Evolutionary conservation across 2,329 filamentous ascomycete species (phyloP).

Genomic region (Colletotrichum plurivorum): DNA sequence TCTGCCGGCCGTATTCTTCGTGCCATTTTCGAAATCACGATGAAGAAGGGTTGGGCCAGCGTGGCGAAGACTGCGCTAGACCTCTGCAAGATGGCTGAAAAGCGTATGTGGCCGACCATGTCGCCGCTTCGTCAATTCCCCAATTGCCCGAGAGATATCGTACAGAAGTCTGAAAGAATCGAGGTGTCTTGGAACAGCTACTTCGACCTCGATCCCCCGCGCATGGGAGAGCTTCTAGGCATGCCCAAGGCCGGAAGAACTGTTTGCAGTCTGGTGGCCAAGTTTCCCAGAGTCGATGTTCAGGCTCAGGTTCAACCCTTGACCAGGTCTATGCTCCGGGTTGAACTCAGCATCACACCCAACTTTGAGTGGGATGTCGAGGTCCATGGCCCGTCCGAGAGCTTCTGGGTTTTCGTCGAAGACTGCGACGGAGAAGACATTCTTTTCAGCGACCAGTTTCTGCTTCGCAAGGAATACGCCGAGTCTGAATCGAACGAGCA

Average conservation of each 20-base stretch:
- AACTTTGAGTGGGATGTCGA: conserved; percentile 97
- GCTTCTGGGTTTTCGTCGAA: conserved; percentile 97
- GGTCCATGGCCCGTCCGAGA: conserved; percentile 89
- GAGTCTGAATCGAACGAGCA: conserved; percentile 91
- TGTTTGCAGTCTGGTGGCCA: conserved; percentile 88
- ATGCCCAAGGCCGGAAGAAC: conserved; percentile 89
- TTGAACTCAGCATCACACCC: conserved; percentile 92
- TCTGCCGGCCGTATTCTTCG: conserved; percentile 96
- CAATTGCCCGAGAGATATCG: conserved; percentile 83
- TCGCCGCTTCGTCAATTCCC: conserved; percentile 93
- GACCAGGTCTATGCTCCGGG: conserved; percentile 90
- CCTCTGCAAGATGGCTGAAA: conserved; percentile 99
- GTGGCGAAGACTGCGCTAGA: conserved; percentile 94
- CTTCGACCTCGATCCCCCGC: conserved; percentile 95
- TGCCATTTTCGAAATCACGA: conserved; percentile 95
- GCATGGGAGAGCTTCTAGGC: conserved; percentile 94
- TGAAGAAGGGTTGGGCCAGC: conserved; percentile 96
- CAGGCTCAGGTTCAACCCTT: conserved; percentile 96
- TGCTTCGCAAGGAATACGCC: conserved; percentile 91
- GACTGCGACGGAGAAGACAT: conserved; percentile 98
- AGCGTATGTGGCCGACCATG: conserved; percentile 99
- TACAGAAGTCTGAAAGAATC: conserved; percentile 94
- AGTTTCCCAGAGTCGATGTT: conserved; percentile 93
- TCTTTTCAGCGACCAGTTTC: conserved; percentile 93
- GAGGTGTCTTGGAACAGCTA: conserved; percentile 95